Evolutionary conservation across 2,329 filamentous ascomycete genomes (phyloP), one percentile per base, ranked within the genome.

Genomic region (Diplocarpon mali): DNA sequence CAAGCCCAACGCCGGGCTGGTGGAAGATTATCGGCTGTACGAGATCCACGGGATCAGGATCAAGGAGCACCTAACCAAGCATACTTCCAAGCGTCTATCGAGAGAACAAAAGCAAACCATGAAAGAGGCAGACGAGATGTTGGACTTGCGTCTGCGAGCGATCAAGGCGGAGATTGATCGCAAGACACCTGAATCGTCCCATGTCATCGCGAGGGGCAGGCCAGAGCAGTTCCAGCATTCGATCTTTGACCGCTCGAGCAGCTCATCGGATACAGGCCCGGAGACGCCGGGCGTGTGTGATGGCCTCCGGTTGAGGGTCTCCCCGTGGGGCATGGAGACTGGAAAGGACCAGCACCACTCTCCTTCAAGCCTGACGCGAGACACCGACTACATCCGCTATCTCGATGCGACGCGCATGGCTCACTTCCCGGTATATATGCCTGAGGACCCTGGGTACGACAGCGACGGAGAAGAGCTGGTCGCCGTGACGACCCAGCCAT

Each of bases 21-120:
- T 72, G 0, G 69, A 74, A 43, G 73, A 77, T 53, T 76, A 72
- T 52, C 63, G 69, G 11, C 61, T 71, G 9, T 74, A 73, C 40
- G 60, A 65, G 14, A 69, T 75, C 14, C 73, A 77, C 45, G 72
- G 72, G 0, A 63, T 64, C 31, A 67, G 65, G 40, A 58, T 77
- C 13, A 49, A 66, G 2, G 59, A 65, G 24, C 69, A 73, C 53
- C 45, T 73, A 0, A 54, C 57, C n/a, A 64, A 63, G 5, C 62
- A 56, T 63, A 16, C 64, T 62, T 55, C 66, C 12, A 53, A 57
- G 42, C 50, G 52, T 56, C 48, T 64, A 52, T 38, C 36, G 8
- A 13, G 27, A 7, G 40, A 48, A 0, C 44, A 52, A 12, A 48
- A 45, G 31, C 34, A 46, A 34, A 49, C 56, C 10, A 55, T 62